Base-by-base conservation (phyloP, 345 rosid species). In the Salix caprea region DNA sequence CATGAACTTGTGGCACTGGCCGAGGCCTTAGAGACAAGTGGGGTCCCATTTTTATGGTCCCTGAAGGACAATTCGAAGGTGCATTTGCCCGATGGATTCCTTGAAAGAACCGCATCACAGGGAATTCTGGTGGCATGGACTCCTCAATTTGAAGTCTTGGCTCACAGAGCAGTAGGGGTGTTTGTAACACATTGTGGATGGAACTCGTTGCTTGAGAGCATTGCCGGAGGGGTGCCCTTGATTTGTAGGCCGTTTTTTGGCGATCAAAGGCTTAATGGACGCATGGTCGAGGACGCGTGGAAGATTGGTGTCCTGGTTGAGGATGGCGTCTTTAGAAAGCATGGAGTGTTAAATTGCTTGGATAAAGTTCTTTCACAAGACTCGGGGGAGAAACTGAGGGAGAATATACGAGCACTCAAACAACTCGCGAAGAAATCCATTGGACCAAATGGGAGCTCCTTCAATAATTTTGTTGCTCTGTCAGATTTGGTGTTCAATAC, bases 91-190 rank as follows among this genome's bases (percentile, higher is more conserved):
- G 26, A 75, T 18, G 87, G 89, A 46, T 86, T 84, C 58, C 21
- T 81, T 6, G 86, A 81, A 16, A 82, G 73, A 52, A 81, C 82
- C 69, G 58, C 46, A 40, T 19, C 40, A 8, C 36, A 69, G 24
- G 87, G 90, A 30, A n/a, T 72, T 40, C 77, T 85, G 76, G 83
- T 83, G 1, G 61, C 82, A 6, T 85, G 90, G 88, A 82, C 83
- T 32, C 87, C 90, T 0, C 88, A 85, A 64, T 34, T 34, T 16
- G 77, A 78, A 48, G 36, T 87, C 2, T 69, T 83, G 68, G 70
- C 40, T 6, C 81, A 84, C 24, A n/a, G n/a, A 2, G 83, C 85
- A 2, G 65, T 82, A 9, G 87, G 83, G 3, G 86, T 68, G 32
- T 82, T 78, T 4, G 10, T 82, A 14, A 84, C 85, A n/a, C 88